These are phyloP conservation scores for Arbutus unedo DNA, from an alignment of 148 eudicot species.

Conservation along the genomic window DNA sequence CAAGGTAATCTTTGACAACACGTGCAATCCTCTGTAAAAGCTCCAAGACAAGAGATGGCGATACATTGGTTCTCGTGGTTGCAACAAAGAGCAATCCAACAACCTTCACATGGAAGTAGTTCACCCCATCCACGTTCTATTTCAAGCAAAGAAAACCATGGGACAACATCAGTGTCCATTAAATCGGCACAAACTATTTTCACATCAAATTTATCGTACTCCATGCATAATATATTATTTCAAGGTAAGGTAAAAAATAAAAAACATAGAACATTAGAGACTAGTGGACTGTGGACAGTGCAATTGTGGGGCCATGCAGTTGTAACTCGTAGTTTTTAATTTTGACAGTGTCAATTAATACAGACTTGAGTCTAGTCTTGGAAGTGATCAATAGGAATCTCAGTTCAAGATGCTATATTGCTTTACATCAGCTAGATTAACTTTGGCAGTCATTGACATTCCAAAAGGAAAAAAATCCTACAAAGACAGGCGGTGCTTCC, in stretches of 20 bases:
- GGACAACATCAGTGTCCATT: not conserved
- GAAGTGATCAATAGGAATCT: not conserved
- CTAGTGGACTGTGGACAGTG: too few relatives aligned
- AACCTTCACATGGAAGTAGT: slow-evolving; percentile 96
- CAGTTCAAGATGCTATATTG: not conserved
- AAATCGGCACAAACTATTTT: not conserved
- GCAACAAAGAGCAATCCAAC: slow-evolving; percentile 90
- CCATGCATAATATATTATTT: not conserved
- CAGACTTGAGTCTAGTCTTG: not conserved
- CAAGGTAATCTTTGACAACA: slow-evolving; percentile 94
- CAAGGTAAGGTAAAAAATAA: not conserved
- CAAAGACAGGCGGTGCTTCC: slow-evolving; percentile 99
- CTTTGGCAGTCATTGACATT: not conserved
- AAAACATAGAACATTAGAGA: too few relatives aligned
- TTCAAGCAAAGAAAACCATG: slow-evolving; percentile 12
- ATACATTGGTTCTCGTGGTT: slow-evolving; percentile 80
- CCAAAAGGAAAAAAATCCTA: slow-evolving; percentile 54
- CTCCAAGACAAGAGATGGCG: slow-evolving; percentile 88
- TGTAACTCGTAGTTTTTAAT: too few relatives aligned
- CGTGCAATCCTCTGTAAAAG: slow-evolving; percentile 94
- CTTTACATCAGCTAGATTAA: not conserved
- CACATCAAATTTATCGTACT: not conserved
- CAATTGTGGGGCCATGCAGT: too few relatives aligned
- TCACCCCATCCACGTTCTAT: slow-evolving; percentile 91
- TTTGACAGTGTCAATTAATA: not conserved